These are phyloP conservation scores for Clavariopsis aquatica DNA, from an alignment of 495 filamentous ascomycete genomes.

Conservation along the genomic window DNA sequence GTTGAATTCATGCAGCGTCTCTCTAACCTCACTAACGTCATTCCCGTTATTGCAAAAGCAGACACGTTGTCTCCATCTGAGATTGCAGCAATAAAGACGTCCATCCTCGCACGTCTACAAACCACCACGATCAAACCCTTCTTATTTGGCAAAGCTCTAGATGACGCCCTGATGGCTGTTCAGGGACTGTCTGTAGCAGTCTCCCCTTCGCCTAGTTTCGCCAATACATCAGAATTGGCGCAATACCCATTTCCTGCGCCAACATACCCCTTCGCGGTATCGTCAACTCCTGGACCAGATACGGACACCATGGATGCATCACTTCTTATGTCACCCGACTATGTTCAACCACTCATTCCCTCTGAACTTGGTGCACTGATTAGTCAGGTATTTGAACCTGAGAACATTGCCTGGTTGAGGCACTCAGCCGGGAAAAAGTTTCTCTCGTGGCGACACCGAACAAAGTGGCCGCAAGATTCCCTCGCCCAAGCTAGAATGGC, in stretches of 20 bases:
- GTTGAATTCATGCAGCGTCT: conserved; percentile 75
- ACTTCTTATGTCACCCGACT: conserved; percentile 90
- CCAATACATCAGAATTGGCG: not conserved
- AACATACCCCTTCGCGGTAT: conserved; percentile 70
- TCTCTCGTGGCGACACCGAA: conserved; percentile 45
- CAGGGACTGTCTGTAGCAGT: conserved; percentile 21
- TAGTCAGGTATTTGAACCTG: conserved; percentile 70
- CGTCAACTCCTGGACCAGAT: conserved; percentile 74
- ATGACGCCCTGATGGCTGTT: conserved; percentile 30
- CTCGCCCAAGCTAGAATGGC: conserved; percentile 1
- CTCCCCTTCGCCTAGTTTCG: not conserved
- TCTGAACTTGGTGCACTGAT: conserved; percentile 77
- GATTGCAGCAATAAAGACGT: conserved; percentile 61
- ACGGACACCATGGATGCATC: conserved; percentile 92
- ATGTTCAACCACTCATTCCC: conserved; percentile 76
- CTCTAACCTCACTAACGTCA: conserved; percentile 77
- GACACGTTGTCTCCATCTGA: conserved; percentile 67
- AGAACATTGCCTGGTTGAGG: conserved; percentile 82
- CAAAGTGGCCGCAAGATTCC: conserved; percentile 23
- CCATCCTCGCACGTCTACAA: conserved; percentile 61
- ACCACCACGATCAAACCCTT: conserved; percentile 67
- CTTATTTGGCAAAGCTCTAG: conserved; percentile 55
- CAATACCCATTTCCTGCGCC: conserved; percentile 20
- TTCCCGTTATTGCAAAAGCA: conserved; percentile 78
- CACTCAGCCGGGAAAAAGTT: conserved; percentile 87